Conservation (phyloP, 306 rosid species). For the Ziziphus jujuba region DNA sequence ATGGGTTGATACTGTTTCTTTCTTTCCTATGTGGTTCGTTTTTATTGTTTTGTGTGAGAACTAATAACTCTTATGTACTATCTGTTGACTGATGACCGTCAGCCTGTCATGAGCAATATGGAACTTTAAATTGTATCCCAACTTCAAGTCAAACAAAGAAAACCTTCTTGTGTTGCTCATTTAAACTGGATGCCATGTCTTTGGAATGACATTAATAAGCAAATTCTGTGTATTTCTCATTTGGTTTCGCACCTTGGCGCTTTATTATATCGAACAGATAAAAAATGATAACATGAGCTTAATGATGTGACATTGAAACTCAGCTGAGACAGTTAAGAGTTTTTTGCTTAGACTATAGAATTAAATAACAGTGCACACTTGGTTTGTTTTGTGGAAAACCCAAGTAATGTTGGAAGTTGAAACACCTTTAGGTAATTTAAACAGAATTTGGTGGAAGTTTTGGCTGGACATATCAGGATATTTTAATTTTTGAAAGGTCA, state of each 20-base stretch:
- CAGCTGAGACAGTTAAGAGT: neutral
- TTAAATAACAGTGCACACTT: neutral
- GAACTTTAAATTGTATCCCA: no score
- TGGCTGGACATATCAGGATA: neutral
- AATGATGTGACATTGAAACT: neutral
- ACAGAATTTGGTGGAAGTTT: neutral
- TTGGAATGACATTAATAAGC: no score
- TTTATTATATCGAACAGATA: no score
- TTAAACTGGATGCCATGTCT: no score
- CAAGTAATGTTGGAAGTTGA: neutral
- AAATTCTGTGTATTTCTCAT: no score
- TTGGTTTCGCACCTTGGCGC: no score
- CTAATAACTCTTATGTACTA: neutral
- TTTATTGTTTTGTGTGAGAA: neutral
- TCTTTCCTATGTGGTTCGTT: neutral
- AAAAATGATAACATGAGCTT: no score
- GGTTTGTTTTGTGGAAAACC: no score
- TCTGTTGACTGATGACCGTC: neutral
- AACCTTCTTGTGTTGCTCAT: no score
- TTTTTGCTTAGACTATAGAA: neutral
- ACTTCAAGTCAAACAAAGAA: no score
- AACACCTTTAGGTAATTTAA: neutral
- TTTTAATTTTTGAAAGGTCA: no score
- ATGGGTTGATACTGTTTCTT: neutral
- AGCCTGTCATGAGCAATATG: no score